Evolutionary conservation across 2,329 filamentous ascomycete genomes (phyloP).

Genomic region (Claviceps monticola): DNA sequence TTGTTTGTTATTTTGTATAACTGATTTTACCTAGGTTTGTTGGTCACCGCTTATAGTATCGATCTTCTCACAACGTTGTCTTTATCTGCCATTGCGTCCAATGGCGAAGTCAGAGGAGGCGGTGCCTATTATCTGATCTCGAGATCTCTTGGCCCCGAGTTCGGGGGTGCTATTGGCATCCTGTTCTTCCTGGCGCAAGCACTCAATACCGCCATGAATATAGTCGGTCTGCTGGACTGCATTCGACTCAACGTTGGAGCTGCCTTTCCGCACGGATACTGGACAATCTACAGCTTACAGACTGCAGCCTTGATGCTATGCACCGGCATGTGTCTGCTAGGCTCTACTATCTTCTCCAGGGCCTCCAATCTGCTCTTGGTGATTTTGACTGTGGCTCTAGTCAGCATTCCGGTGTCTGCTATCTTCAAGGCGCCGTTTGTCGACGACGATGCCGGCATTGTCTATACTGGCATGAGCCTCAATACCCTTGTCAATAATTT

Average conservation of each 20-base stretch:
- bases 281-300: constrained; percentile 64
- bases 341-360: constrained; percentile 65
- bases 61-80: constrained; percentile 77
- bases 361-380: constrained; percentile 65
- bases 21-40: constrained; percentile 38
- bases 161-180: constrained; percentile 76
- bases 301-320: constrained; percentile 59
- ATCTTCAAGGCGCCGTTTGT: constrained; percentile 54
- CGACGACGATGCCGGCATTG: constrained; percentile 45
- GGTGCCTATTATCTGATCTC: constrained; percentile 86
- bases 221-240: constrained; percentile 75
- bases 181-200: constrained; percentile 86
- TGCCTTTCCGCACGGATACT: constrained; percentile 55
- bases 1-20: not conserved
- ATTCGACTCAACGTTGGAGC: constrained; percentile 60
- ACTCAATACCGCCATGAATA: constrained; percentile 76
- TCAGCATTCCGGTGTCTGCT: constrained; percentile 74
- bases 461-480: constrained; percentile 65
- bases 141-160: constrained; percentile 72
- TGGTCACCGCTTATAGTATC: constrained; percentile 63
- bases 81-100: constrained; percentile 77
- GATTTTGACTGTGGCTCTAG: constrained; percentile 56
- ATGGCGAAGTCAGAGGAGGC: constrained; percentile 76
- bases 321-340: constrained; percentile 62
- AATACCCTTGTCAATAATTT: constrained; percentile 62